Evolutionary conservation across 306 rosid species (phyloP).

Genomic region (Glycyrrhiza uralensis): DNA sequence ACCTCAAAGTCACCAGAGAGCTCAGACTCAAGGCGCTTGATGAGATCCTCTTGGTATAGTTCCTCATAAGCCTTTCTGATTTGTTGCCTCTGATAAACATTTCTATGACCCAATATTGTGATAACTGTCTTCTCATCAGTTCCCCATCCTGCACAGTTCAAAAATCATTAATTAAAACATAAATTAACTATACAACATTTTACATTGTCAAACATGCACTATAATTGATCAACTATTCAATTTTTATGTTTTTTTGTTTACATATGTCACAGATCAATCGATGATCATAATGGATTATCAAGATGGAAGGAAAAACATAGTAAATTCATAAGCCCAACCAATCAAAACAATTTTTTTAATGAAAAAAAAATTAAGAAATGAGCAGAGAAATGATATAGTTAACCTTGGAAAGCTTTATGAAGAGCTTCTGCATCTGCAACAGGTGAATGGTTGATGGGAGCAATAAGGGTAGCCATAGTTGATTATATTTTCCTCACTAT

Average conservation of each 20-base stretch:
- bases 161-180: neutral
- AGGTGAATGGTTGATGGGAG: slow-evolving; percentile 35
- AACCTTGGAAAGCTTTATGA: slow-evolving; percentile 50
- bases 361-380: neutral
- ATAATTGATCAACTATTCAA: neutral
- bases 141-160: slow-evolving; percentile 62
- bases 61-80: slow-evolving; percentile 60
- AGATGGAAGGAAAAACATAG: neutral
- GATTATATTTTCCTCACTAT: slow-evolving; percentile 7
- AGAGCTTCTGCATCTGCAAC: slow-evolving; percentile 63
- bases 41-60: slow-evolving; percentile 53
- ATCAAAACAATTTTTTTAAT: neutral
- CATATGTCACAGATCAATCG: neutral
- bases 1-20: slow-evolving; percentile 80
- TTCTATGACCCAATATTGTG: slow-evolving; percentile 54
- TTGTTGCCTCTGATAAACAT: slow-evolving; percentile 61
- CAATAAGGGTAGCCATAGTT: slow-evolving; percentile 55
- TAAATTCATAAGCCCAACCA: neutral
- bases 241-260: no score
- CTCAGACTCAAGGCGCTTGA: slow-evolving; percentile 80
- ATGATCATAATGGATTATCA: neutral
- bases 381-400: neutral
- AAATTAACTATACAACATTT: neutral
- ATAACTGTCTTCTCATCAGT: slow-evolving; percentile 72
- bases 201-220: neutral